Evolutionary conservation across 2,329 filamentous ascomycete genomes (phyloP), one percentile per base, ranked within the genome.

Genomic region (Colletotrichum spaethianum): DNA sequence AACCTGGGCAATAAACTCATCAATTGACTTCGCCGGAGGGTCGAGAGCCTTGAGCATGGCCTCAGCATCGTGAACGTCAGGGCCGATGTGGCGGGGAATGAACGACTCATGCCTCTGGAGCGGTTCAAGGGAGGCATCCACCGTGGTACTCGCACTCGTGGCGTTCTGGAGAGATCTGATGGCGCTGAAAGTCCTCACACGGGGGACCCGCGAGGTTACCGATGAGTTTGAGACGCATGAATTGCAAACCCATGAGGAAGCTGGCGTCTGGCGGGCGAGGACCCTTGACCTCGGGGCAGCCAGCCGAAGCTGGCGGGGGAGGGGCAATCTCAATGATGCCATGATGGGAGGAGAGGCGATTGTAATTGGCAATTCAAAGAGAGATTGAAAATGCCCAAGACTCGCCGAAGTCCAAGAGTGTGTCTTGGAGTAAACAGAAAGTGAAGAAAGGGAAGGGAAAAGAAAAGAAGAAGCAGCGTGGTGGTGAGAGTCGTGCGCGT

Each of bases 1-100:
- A 60, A 98, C 95, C 83, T 97, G 91, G 77, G 89, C 86, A 52
- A 98, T 90, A 79, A 98, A 98, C 36, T 94, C 91, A 75, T 98
- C 94, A 70, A 98, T 82, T 56, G 88, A 92, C 73, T 87, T 85
- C 12, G 87, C 92, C 0, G 94, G 93, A 23, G 94, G 94, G 71
- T 94, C 92, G 50, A 98, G 86, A 1, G 88, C 88, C 77, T 92
- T 89, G 72, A 98, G 90, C 96, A 98, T 98, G 78, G 91, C 86
- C 75, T 91, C 85, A 1, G 91, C 89, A 66, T 93, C 91, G 55
- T 87, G 84, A 42, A 92, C 87, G 63, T 92, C 91, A 4, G 95
- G 95, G 1, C 95, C 95, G 83, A 98, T 97, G 83, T 98, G 96
- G 60, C 96, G 91, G 70, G 93, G 89, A 67, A 93, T 87, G 78